phyloP scores from a whole-genome alignment of 164 flowering plant genomes.

The Vitis riparia region DNA sequence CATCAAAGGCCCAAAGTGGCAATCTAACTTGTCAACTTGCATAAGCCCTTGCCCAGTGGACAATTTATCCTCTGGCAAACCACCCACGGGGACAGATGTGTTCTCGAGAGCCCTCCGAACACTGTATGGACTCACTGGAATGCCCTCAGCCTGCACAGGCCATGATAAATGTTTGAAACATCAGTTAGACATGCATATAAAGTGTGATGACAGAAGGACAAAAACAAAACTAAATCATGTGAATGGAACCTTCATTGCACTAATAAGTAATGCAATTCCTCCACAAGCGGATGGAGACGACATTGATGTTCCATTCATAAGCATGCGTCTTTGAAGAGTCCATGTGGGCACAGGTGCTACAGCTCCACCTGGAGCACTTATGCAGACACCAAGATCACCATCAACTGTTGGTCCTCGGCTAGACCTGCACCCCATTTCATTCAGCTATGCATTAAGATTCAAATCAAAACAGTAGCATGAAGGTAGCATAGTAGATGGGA shows the following conservation, averaged over 20 bases:
- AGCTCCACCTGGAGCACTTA: constrained; percentile 99
- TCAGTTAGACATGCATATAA: not conserved
- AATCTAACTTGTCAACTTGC: constrained; percentile 92
- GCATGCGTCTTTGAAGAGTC: constrained; percentile 97
- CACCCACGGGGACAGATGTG: constrained; percentile 66
- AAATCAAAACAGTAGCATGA: not conserved
- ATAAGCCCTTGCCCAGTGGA: constrained; percentile 92
- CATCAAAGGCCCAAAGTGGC: constrained; percentile 5
- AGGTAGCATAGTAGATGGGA: not conserved
- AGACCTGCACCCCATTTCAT: constrained; percentile 64
- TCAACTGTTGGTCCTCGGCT: constrained; percentile 97
- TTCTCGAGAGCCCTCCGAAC: constrained; percentile 92
- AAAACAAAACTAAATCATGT: constrained; percentile 1
- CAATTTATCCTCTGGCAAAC: constrained; percentile 74
- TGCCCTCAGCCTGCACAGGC: constrained; percentile 72
- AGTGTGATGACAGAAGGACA: not conserved
- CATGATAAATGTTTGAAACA: constrained; percentile 2
- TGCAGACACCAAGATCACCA: constrained; percentile 89
- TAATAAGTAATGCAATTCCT: constrained; percentile 83
- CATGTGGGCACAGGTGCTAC: constrained; percentile 99
- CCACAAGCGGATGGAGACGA: constrained; percentile 99
- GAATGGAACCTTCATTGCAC: constrained; percentile 77
- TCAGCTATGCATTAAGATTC: constrained; percentile 7
- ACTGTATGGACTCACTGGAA: constrained; percentile 82
- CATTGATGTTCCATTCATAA: constrained; percentile 99